Evolutionary conservation across 225 moss, liverwort and hornwort species (phyloP), one percentile per base, ranked within the genome.

Genomic region (Sphagnum contortum): DNA sequence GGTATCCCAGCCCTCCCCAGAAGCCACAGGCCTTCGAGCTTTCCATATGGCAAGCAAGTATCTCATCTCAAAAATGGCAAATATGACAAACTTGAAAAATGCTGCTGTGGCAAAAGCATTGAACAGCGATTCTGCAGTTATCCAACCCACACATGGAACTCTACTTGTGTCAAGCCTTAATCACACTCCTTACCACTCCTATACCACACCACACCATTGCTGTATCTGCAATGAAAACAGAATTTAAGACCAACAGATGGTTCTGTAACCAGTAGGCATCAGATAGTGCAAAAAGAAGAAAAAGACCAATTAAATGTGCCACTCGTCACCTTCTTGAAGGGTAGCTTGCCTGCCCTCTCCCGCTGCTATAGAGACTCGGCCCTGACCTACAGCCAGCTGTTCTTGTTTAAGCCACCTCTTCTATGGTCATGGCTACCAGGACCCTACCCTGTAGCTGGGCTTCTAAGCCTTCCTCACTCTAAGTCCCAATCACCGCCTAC

Each of bases 1-100:
- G 44, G 84, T 88, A 68, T 95, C 94, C 94, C 94, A 95, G 56
- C 94, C 94, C 71, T 92, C 94, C 73, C 94, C 94, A 53, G 88
- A 86, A 63, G 82, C 89, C 45, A 91, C 66, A n/a, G 91, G 91
- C 72, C 94, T 77, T 65, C 88, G 75, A 49, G 94, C 92, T 75
- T 95, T 95, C 94, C 94, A 95, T 55, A 95, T 90, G 48, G 91
- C 91, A 69, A 95, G 91, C 65, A 95, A 70, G 75, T 95, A 95
- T 5, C 94, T 78, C 94, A 95, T 95, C 79, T 95, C 94, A 92
- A 95, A 95, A 62, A 95, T 95, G 57, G 94, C 91, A 70, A 95
- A 95, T 45, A 95, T 92, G 6, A 95, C 91, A 62, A 95, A 95
- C 84, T 95, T 95, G 83, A 95, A 95, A 78, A 95, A 95, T 48